These are phyloP conservation scores for Calonectria hawksworthii DNA, from an alignment of 2,329 filamentous ascomycete species.

Conservation along the genomic window DNA sequence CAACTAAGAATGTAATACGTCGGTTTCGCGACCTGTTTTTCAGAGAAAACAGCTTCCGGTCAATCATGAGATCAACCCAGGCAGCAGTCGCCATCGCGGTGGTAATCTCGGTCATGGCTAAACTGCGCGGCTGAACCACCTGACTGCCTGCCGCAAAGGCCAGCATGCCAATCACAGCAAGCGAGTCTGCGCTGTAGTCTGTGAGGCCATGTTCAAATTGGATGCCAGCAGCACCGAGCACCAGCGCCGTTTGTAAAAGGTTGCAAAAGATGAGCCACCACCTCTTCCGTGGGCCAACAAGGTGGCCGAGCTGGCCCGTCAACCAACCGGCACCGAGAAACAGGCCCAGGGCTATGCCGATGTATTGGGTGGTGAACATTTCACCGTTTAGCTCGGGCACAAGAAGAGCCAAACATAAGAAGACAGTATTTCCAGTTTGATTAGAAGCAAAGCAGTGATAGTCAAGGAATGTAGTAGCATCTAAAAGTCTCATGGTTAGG, in stretches of 20 bases:
- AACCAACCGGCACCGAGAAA: constrained; percentile 2
- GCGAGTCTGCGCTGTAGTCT: background rate
- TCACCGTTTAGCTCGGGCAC: background rate
- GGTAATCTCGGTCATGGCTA: constrained; percentile 8
- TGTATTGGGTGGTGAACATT: background rate
- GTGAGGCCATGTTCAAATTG: background rate
- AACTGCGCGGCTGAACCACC: constrained; percentile 1
- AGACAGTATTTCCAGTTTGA: constrained; percentile 4
- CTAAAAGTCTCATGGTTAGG: background rate
- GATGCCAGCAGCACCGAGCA: background rate
- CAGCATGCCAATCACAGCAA: background rate
- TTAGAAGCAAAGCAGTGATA: constrained; percentile 5
- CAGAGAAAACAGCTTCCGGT: background rate
- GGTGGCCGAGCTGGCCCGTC: constrained; percentile 1
- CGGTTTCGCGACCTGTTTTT: background rate
- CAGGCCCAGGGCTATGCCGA: background rate
- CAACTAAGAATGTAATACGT: background rate
- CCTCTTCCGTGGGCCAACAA: background rate
- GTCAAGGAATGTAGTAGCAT: background rate
- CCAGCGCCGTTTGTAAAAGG: background rate
- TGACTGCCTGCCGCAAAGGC: constrained; percentile 3
- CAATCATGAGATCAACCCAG: constrained; percentile 7
- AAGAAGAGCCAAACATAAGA: background rate
- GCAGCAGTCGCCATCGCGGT: constrained; percentile 5
- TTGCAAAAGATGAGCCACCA: constrained; percentile 10